Base-by-base conservation (phyloP, 1,139 yeast species). In the Pichia sp. region DNA sequence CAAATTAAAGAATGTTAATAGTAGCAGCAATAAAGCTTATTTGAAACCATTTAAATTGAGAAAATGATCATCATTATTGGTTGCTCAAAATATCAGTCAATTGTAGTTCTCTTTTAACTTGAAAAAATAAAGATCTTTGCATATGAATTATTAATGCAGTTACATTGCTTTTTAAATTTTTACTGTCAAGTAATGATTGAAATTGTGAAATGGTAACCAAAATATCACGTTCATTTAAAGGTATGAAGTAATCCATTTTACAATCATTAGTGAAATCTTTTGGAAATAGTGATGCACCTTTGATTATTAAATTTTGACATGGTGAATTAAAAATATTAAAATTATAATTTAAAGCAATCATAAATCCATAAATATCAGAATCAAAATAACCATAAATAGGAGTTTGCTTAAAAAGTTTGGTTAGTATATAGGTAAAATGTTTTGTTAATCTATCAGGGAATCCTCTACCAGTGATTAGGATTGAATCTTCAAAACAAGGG, bases 361-460 rank as follows among this genome's bases (percentile, higher is more conserved):
- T 74, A 10, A 85, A 62, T 0, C 96, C 96, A 65, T 83, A 80
- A 0, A 88, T 81, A 63, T 87, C 96, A 8, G 87, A 77, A 65
- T 78, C 77, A 50, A 81, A 73, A 31, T 74, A 55, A 5, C 74
- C 79, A 66, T 67, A 76, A 55, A 77, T 74, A 58, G 72, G 87
- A 56, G 63, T 75, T 1, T 49, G 13, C 0, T 33, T 10, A 62
- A 76, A 74, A 50, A 73, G 70, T 53, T 66, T 66, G 55, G 77
- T 65, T 55, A 84, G 72, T 30, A 73, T 75, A 41, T 50, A 47
- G 10, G 88, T 73, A 59, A 87, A 78, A 55, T 73, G 74, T 28
- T 83, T 81, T 25, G 87, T 85, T 52, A 83, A 73, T 48, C 78
- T 71, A 63, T 87, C 95, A 0, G 95, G 91, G 58, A 73, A 84